phyloP scores from a whole-genome alignment of 306 rosid genomes.

The Hylodesmum podocarpum region DNA sequence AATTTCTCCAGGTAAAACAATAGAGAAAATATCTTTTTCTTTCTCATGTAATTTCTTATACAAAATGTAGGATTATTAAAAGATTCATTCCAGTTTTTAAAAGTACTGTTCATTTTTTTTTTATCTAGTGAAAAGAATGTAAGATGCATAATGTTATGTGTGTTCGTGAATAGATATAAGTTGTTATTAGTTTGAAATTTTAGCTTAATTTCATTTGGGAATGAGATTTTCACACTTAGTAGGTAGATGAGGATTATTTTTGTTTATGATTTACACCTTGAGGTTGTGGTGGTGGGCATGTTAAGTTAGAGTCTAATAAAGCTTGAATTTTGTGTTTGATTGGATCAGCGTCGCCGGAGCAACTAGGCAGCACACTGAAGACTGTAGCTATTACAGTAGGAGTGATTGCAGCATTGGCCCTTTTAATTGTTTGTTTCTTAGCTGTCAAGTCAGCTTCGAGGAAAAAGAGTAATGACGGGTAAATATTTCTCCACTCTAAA shows the following conservation, averaged over 20 bases:
- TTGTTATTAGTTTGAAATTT: background rate
- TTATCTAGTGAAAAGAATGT: background rate
- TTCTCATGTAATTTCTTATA: background rate
- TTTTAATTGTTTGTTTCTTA: background rate
- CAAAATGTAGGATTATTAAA: background rate
- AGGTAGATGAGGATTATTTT: background rate
- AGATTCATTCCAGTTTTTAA: background rate
- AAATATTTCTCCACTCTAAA: no score
- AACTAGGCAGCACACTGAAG: conserved; percentile 43
- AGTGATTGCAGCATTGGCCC: conserved; percentile 1
- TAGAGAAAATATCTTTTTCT: background rate
- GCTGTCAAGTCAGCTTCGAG: background rate
- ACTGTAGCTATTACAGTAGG: conserved; percentile 71
- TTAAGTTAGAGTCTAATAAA: background rate
- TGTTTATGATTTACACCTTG: background rate
- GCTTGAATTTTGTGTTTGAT: background rate
- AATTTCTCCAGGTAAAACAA: conserved; percentile 52
- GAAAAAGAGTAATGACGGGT: no score
- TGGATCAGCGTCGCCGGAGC: conserved; percentile 33
- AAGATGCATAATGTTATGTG: background rate
- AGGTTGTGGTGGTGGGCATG: background rate
- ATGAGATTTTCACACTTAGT: background rate
- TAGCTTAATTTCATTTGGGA: background rate
- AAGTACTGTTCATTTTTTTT: no score
- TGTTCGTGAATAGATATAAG: background rate